These are phyloP conservation scores for Starmerella apis DNA, from an alignment of 805 yeast genomes.

Conservation along the genomic window DNA sequence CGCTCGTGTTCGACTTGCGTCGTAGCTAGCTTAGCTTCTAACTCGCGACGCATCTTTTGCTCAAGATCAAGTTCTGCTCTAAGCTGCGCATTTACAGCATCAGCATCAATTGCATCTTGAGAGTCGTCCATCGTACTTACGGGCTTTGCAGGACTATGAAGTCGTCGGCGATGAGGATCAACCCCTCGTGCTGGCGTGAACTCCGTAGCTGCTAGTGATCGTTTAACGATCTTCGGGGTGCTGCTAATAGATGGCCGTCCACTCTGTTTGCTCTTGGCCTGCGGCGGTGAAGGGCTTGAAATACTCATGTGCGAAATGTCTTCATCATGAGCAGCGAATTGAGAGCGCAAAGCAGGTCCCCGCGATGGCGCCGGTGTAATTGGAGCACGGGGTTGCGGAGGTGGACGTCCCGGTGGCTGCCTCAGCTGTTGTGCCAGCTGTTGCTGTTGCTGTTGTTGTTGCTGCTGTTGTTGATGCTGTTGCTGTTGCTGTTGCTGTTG, in stretches of 20 bases:
- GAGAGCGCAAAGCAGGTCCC: background rate
- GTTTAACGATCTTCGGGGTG: constrained; percentile 23
- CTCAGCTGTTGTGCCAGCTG: background rate
- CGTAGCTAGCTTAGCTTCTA: constrained; percentile 14
- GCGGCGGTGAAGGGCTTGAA: constrained; percentile 8
- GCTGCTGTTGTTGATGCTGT: background rate
- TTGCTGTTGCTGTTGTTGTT: background rate
- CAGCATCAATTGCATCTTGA: background rate
- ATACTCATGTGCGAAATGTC: constrained; percentile 1
- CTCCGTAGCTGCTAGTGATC: constrained; percentile 20
- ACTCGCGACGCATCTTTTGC: constrained; percentile 5
- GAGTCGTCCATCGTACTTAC: background rate
- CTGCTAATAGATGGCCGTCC: constrained; percentile 19
- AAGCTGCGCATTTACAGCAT: constrained; percentile 11
- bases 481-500: background rate
- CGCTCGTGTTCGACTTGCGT: constrained; percentile 16
- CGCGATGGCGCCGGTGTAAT: background rate
- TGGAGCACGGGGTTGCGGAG: constrained; percentile 1
- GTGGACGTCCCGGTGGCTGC: background rate
- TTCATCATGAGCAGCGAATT: background rate
- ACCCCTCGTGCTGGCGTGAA: constrained; percentile 25
- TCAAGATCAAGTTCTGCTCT: constrained; percentile 12
- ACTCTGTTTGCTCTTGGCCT: constrained; percentile 1
- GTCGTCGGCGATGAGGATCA: constrained; percentile 21
- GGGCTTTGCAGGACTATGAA: constrained; percentile 20